These are phyloP conservation scores for Diplodia seriata DNA, from an alignment of 2,329 filamentous ascomycete genomes.

Conservation along the genomic window DNA sequence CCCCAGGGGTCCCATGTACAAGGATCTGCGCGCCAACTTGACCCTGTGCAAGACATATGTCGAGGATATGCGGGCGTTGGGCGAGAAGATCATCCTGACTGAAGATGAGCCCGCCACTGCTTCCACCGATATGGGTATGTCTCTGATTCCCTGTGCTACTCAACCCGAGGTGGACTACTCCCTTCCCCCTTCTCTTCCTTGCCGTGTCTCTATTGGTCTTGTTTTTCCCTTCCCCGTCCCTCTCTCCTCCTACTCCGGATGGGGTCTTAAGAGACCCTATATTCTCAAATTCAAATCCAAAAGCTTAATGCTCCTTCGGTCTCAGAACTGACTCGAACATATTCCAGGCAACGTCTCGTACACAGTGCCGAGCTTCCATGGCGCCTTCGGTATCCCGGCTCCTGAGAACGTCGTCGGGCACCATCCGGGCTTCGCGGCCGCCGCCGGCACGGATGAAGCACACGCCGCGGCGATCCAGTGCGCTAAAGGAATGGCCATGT, in stretches of 20 bases:
- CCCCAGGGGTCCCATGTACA: conserved; percentile 50
- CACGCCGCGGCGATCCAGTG: conserved; percentile 53
- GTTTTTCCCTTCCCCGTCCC: background rate
- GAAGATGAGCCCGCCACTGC: conserved; percentile 50
- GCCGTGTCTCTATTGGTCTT: background rate
- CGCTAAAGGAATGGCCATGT: conserved; percentile 55
- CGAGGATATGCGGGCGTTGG: conserved; percentile 53
- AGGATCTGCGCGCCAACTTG: conserved; percentile 55
- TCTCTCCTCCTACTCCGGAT: background rate
- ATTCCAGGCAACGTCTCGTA: conserved; percentile 55
- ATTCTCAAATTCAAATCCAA: background rate
- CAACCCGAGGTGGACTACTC: no score
- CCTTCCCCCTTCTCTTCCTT: background rate
- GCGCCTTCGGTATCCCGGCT: conserved; percentile 55
- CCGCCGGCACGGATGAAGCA: conserved; percentile 50
- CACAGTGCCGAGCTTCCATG: conserved; percentile 57
- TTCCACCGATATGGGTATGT: conserved; percentile 58
- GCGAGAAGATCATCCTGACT: conserved; percentile 48
- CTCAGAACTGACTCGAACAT: background rate
- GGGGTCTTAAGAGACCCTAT: background rate
- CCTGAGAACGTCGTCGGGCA: conserved; percentile 48
- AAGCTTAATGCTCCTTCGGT: background rate
- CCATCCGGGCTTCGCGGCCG: conserved; percentile 54
- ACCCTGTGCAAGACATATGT: conserved; percentile 55
- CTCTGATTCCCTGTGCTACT: background rate